These are phyloP conservation scores for Phaeoacremonium minimum DNA, from an alignment of 2,329 filamentous ascomycete species.

Conservation along the genomic window DNA sequence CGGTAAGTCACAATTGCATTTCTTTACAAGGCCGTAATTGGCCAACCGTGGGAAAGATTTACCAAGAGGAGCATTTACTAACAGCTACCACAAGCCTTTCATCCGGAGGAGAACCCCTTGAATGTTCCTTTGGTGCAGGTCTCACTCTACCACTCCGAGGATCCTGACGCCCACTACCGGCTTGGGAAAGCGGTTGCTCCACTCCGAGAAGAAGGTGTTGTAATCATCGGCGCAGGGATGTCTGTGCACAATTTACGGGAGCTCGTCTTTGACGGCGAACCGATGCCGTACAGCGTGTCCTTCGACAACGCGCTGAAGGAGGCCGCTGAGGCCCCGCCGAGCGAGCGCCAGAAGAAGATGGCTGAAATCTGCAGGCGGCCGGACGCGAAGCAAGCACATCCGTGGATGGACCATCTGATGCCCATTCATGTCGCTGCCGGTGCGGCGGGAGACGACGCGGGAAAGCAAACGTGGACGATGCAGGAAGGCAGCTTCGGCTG, in stretches of 20 bases:
- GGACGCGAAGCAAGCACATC: slow-evolving; percentile 42
- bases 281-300: slow-evolving; percentile 52
- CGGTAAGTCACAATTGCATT: slow-evolving; percentile 16
- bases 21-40: neutral
- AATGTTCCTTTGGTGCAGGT: slow-evolving; percentile 69
- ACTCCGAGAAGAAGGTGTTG: slow-evolving; percentile 63
- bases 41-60: no score
- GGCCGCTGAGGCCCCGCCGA: slow-evolving; percentile 45
- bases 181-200: slow-evolving; percentile 62
- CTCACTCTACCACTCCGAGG: slow-evolving; percentile 61
- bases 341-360: slow-evolving; percentile 33
- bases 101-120: slow-evolving; percentile 57
- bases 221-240: slow-evolving; percentile 71
- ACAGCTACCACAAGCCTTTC: slow-evolving; percentile 44
- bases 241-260: slow-evolving; percentile 68
- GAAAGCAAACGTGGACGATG: slow-evolving; percentile 8
- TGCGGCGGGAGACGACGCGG: slow-evolving; percentile 26
- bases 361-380: slow-evolving; percentile 30
- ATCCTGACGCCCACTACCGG: slow-evolving; percentile 61
- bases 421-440: slow-evolving; percentile 42
- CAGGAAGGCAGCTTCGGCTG: slow-evolving; percentile 10
- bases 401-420: slow-evolving; percentile 46
- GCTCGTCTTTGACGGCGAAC: slow-evolving; percentile 33
- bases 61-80: neutral
- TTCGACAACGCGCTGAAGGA: slow-evolving; percentile 68